Base-by-base conservation (phyloP, 1,284 basidiomycete genomes). In the Sanghuangporus weigelae region DNA sequence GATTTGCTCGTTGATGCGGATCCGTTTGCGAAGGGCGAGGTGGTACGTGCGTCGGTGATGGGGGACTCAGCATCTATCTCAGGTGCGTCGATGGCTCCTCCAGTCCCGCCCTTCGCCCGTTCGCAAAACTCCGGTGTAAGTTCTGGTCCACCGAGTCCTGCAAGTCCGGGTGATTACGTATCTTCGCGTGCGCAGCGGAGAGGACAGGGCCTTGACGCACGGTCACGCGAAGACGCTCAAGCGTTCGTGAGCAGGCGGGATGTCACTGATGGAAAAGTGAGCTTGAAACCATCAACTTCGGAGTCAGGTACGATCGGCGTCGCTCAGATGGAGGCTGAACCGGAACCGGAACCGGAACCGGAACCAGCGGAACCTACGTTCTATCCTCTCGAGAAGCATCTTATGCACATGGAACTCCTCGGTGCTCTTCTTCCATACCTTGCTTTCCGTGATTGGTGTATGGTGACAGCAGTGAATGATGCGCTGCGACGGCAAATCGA, bases 371-470 rank as follows among this genome's bases (percentile, higher is more conserved):
- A 74, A 57, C 81, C 81, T 11, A 77, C 72, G 21, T 78, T 75
- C 56, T 85, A 84, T 68, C 81, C 83, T 0, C 73, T 92, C 48
- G 72, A 77, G 14, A 66, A 72, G 7, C 86, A 88, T 70, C 69
- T 91, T 31, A 69, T 78, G 2, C 72, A 84, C 48, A 75, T 80
- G 0, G 72, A 73, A 26, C 73, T 90, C 14, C 76, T 92, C 11
- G 73, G 75, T 1, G 68, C 73, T 2, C 69, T 92, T n/a, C 74
- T 92, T 11, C 69, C 71, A 11, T 85, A 82, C 69, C 71, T 92
- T 50, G 76, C 82, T 10, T 91, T 87, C 69, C 81, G 77, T 59
- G 87, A 91, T 48, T 91, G 89, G 87, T 81, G 84, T 64, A 72
- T 77, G 12, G 73, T 92, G 19, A 81, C 80, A 57, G 77, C 78